Percentiles rank a stretch among this genome's conserved stretches.
phyloP scores from a whole-genome alignment of 805 yeast species.

The Starmera quercuum region DNA sequence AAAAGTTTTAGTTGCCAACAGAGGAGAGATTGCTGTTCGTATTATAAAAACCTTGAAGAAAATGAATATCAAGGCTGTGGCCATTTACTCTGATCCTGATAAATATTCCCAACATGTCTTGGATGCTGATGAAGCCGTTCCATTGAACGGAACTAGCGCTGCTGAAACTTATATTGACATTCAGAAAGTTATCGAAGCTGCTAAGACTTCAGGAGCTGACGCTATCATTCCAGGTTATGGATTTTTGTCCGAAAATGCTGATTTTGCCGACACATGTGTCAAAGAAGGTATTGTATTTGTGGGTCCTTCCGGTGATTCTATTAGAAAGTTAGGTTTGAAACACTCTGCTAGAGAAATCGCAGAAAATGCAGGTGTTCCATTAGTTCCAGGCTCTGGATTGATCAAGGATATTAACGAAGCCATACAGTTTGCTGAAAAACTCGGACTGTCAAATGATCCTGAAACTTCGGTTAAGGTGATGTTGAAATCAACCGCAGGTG shows the following conservation, averaged over 20 bases:
- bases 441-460: constrained; percentile 34
- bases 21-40: constrained; percentile 97
- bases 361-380: constrained; percentile 82
- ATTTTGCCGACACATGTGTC: constrained; percentile 82
- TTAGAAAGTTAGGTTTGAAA: constrained; percentile 83
- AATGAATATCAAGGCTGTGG: constrained; percentile 69
- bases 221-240: constrained; percentile 99
- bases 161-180: constrained; percentile 85
- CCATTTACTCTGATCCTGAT: constrained; percentile 89
- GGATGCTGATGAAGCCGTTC: constrained; percentile 74
- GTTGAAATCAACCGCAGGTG: constrained; percentile 98
- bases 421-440: constrained; percentile 56
- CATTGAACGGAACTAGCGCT: constrained; percentile 75
- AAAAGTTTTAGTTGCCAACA: constrained; percentile 87
- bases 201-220: constrained; percentile 75
- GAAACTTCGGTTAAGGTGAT: constrained; percentile 69
- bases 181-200: constrained; percentile 81
- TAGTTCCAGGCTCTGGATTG: constrained; percentile 95
- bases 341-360: constrained; percentile 97
- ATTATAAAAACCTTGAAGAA: constrained; percentile 83
- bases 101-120: constrained; percentile 81
- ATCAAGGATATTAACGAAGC: constrained; percentile 72
- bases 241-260: constrained; percentile 93
- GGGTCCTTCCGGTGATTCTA: constrained; percentile 95
- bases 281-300: constrained; percentile 83